Percentiles rank a stretch among this genome's conserved stretches.
Conservation (phyloP, 192 early-diverging fungal species). For the Coemansia sp. region DNA sequence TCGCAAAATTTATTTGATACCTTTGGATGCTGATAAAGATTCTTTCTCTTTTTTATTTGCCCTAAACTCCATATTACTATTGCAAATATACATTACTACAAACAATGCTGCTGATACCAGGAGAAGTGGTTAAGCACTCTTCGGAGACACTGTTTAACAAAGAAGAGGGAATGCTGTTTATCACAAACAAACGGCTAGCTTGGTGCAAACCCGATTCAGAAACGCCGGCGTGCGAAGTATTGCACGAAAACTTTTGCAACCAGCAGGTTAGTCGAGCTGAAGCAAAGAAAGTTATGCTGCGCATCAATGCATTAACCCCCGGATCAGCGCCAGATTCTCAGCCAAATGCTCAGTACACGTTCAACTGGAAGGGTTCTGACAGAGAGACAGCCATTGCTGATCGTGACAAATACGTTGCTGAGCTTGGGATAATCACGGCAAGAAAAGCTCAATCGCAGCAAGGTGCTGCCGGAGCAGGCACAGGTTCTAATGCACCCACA, state of each 20-base stretch:
- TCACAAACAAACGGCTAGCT: conserved; percentile 57
- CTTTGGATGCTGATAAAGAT: too few species aligned
- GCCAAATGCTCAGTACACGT: conserved; percentile 54
- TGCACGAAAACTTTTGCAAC: conserved; percentile 38
- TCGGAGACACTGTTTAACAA: conserved; percentile 38
- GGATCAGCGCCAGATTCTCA: conserved; percentile 26
- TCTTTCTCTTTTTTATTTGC: background rate
- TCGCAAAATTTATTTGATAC: too few species aligned
- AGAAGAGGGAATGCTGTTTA: conserved; percentile 49
- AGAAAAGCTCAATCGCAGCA: conserved; percentile 1
- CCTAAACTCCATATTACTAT: too few species aligned
- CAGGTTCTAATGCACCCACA: conserved; percentile 2
- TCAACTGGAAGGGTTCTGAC: conserved; percentile 43
- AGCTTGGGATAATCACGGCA: conserved; percentile 29
- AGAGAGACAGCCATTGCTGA: conserved; percentile 56
- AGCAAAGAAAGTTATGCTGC: conserved; percentile 59
- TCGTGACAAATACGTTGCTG: conserved; percentile 42
- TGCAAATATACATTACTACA: background rate
- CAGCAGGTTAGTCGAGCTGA: conserved; percentile 53
- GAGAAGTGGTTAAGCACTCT: conserved; percentile 31
- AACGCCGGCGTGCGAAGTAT: conserved; percentile 50
- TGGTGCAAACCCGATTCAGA: conserved; percentile 57
- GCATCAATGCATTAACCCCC: conserved; percentile 38
- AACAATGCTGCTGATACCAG: conserved; percentile 25
- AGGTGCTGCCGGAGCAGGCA: background rate